phyloP scores from a whole-genome alignment of 2,329 filamentous ascomycete genomes.

The Colletotrichum sp. region DNA sequence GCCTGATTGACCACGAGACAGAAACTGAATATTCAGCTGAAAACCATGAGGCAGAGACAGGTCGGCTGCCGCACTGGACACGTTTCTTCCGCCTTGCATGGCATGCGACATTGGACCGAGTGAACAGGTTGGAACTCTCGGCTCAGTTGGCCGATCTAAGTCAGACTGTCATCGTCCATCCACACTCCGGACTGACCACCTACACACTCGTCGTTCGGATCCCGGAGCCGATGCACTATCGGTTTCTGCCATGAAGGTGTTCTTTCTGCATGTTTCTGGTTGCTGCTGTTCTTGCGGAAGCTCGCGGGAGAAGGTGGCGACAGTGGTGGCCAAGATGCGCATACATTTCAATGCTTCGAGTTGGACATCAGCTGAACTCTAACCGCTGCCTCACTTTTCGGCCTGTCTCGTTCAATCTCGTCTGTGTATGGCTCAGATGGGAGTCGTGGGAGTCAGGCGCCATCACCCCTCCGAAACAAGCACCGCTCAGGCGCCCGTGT shows the following conservation, averaged over 20 bases:
- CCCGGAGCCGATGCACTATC: background rate
- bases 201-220: background rate
- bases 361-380: slow-evolving; percentile 17
- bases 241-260: background rate
- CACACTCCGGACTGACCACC: background rate
- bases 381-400: slow-evolving; percentile 10
- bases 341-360: slow-evolving; percentile 14
- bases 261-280: background rate
- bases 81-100: background rate
- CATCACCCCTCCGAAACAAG: slow-evolving; percentile 16
- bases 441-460: slow-evolving; percentile 5
- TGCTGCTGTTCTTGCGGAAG: background rate
- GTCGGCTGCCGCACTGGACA: background rate
- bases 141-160: background rate
- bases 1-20: background rate
- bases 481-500: slow-evolving; percentile 17
- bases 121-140: background rate
- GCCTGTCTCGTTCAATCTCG: background rate
- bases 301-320: background rate
- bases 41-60: background rate
- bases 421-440: background rate
- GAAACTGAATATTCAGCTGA: background rate
- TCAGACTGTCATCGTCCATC: background rate
- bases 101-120: background rate
- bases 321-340: slow-evolving; percentile 7